phyloP scores from a whole-genome alignment of 2,329 filamentous ascomycete genomes.

The Thielaviopsis ethacetica region DNA sequence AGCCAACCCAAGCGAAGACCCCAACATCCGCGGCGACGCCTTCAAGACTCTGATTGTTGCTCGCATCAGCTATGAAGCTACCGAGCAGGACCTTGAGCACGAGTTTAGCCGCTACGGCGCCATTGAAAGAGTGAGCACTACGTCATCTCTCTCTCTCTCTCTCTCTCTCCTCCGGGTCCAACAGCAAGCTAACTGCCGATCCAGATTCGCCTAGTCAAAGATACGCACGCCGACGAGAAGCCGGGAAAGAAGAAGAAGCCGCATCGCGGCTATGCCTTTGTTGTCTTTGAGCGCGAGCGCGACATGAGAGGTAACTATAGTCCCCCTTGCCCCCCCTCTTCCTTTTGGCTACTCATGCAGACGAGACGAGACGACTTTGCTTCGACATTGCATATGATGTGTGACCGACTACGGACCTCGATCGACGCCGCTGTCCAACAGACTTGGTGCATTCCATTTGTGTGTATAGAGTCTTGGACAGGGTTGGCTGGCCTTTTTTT shows the following conservation, averaged over 20 bases:
- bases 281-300: constrained; percentile 92
- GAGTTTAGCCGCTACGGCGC: constrained; percentile 89
- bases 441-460: background rate
- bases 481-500: constrained; percentile 14
- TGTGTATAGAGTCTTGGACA: no score
- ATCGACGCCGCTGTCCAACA: background rate
- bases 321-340: constrained; percentile 21
- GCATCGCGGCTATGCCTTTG: constrained; percentile 85
- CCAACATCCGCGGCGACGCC: constrained; percentile 79
- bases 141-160: background rate
- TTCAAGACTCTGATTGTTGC: constrained; percentile 92
- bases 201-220: constrained; percentile 74
- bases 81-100: constrained; percentile 76
- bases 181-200: constrained; percentile 12
- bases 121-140: constrained; percentile 62
- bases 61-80: constrained; percentile 75
- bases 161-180: background rate
- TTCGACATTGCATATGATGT: background rate
- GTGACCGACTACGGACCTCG: background rate
- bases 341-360: constrained; percentile 13
- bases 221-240: constrained; percentile 52
- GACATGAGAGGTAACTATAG: constrained; percentile 88
- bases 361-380: background rate
- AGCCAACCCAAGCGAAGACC: constrained; percentile 74
- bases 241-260: constrained; percentile 65